Evolutionary conservation across 108 stramenopile genomes (phyloP), one percentile per base, ranked within the genome.

Genomic region (Licmophora abbreviata): DNA sequence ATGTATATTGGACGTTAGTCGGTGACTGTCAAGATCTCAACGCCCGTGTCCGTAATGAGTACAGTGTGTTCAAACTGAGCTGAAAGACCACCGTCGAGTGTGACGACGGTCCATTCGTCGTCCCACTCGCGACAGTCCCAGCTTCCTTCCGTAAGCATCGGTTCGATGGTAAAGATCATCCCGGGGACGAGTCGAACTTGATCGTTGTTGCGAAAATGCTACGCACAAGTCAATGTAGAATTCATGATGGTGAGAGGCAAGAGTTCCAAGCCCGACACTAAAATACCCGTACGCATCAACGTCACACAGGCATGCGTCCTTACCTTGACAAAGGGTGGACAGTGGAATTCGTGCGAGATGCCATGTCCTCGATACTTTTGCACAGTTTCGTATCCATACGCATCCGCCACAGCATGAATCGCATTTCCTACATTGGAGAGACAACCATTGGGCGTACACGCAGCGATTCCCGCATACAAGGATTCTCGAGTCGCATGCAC

Each of bases 141-240:
- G 20, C 54, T 49, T 8, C 95, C 93, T 55, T 92, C 86, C 15
- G 73, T 77, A 49, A 99, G 70, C 97, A 98, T 97, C 4, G 97
- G 99, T 70, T 99, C 99, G 35, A 99, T 98, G n/a, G 99, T 99
- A 74, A 99, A 96, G 15, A 93, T 88, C 92, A 96, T 94, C 6
- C 98, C 98, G 3, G 83, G 83, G 44, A 77, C 17, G 48, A 96
- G 58, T 40, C 66, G 59, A 32, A 84, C 43, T 17, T 27, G 32
- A 44, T 94, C 82, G 27, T 63, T 49, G 60, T 97, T 98, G 32
- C 87, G 83, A 56, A 69, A 97, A 69, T 98, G 97, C 64, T 85
- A 59, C 40, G 22, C 42, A 53, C 28, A 48, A 25, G 29, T 40
- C 24, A 36, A 51, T 56, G 44, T 11, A 11, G n/a, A n/a, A n/a